Conservation (phyloP, 129 eudicot species). For the Flaveria brownii region DNA sequence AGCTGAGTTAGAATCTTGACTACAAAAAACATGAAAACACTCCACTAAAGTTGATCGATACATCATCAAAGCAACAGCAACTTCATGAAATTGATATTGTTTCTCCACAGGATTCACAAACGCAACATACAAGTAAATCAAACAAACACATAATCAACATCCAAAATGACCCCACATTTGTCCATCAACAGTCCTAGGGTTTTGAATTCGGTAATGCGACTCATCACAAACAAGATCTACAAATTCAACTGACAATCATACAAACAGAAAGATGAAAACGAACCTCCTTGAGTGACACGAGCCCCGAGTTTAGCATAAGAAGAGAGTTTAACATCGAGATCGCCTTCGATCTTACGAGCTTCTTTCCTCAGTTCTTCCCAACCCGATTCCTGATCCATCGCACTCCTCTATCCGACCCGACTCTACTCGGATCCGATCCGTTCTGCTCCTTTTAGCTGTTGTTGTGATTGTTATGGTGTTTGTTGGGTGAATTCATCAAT, state of each 20-base stretch:
- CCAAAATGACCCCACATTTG: constrained; percentile 17
- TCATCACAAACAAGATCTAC: constrained; percentile 23
- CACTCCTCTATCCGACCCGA: constrained; percentile 33
- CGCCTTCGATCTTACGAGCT: constrained; percentile 95
- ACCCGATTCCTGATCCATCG: constrained; percentile 84
- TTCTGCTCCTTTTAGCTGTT: neutral
- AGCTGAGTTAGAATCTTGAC: neutral
- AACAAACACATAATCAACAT: constrained; percentile 13
- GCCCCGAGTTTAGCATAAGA: constrained; percentile 95
- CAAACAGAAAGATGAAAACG: neutral
- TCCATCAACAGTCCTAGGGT: constrained; percentile 27
- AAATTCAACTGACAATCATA: neutral
- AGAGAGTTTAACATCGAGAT: constrained; percentile 95
- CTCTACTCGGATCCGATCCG: constrained; percentile 39
- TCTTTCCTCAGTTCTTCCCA: constrained; percentile 98
- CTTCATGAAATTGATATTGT: constrained; percentile 14
- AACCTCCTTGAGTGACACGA: constrained; percentile 76
- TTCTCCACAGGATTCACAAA: constrained; percentile 16
- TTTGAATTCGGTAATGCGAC: constrained; percentile 26
- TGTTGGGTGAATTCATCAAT: neutral
- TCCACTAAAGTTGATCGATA: constrained; percentile 11
- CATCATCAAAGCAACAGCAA: constrained; percentile 17
- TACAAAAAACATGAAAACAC: neutral
- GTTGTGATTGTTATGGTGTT: neutral
- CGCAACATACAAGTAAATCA: constrained; percentile 15